Base-by-base conservation (phyloP, 108 stramenopile species). In the Skeletonema menzelii region DNA sequence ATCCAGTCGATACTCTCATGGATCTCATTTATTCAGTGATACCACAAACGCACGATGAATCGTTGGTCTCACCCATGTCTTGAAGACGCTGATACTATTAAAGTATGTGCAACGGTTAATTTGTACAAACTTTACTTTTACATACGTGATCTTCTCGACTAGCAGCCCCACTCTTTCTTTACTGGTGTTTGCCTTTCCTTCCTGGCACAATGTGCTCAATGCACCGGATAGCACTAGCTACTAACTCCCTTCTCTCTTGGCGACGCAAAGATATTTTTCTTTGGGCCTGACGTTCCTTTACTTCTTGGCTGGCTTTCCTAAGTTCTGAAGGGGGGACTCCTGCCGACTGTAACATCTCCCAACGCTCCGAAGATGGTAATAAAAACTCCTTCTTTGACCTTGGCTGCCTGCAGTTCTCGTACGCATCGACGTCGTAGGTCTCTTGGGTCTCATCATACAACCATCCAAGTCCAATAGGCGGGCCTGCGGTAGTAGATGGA, bases 21-120 rank as follows among this genome's bases (percentile, higher is more conserved):
- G 72, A 73, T 59, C 22, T 72, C 17, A 44, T 49, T 4, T 14
- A 17, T 20, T 61, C 71, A 2, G 42, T 72, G 71, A 63, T 72
- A 17, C 71, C 71, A 53, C 49, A 53, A 17, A 53, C 8, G 24
- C 49, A 22, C 19, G 49, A 53, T 53, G 8, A 20, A 10, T 53
- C 49, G 22, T 10, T 53, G 19, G 49, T 53, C 22, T 53, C 49
- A 22, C 49, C 49, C 49, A 53, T 53, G 49, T 53, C 49, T 22
- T 53, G 19, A 42, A 42, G 49, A 20, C 5, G 49, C 19, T 24
- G 49, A 22, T 6, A 24, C 0, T 22, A 2, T 22, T 53, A 17
- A 2, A n/a, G 49, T 22, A 22, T 8, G 5, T 22, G 5, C 24
- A 24, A 24, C 22, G 6, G 10, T 5, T 15, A 53, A 22, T n/a